A percentile compares a stretch with the other conserved stretches of the same genome.
These are phyloP conservation scores for Angomonas ambiguus DNA, from an alignment of 208 protist species.

Conservation along the genomic window DNA sequence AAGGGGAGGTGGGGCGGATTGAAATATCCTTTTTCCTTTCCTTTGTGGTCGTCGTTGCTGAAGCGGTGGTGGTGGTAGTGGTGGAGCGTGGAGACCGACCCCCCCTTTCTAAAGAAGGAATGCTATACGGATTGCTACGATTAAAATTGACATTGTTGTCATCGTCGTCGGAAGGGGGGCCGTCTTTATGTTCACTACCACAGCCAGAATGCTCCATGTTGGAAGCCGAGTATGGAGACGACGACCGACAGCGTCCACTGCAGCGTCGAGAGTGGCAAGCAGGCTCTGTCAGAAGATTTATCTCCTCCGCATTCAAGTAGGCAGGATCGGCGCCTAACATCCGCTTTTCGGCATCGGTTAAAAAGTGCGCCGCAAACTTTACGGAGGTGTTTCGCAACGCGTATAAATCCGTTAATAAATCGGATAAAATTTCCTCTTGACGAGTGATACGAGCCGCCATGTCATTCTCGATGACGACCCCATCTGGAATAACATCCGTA, in stretches of 20 bases:
- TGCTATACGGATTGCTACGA: too few species aligned
- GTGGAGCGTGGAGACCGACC: neutral
- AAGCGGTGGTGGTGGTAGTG: neutral
- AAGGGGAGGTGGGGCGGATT: neutral
- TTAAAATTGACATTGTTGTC: too few species aligned
- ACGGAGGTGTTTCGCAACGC: slow-evolving; percentile 58
- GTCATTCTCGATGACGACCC: slow-evolving; percentile 26
- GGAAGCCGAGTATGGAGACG: too few species aligned
- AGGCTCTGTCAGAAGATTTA: slow-evolving; percentile 21
- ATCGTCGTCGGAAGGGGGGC: too few species aligned
- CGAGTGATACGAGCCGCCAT: slow-evolving; percentile 22
- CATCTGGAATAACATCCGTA: slow-evolving; percentile 46
- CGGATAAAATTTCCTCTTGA: slow-evolving; percentile 48
- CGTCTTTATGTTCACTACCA: too few species aligned
- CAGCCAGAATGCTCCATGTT: too few species aligned
- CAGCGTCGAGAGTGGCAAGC: neutral
- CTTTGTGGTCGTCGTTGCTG: too few species aligned
- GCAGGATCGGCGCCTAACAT: slow-evolving; percentile 71
- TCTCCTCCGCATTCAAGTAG: slow-evolving; percentile 49
- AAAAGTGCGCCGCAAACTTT: slow-evolving; percentile 67
- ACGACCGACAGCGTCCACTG: neutral
- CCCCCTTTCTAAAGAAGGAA: too few species aligned
- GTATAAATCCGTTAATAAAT: slow-evolving; percentile 33
- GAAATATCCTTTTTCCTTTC: too few species aligned
- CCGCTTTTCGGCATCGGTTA: slow-evolving; percentile 71